Base-by-base conservation (phyloP, 805 yeast species). In the Candida berthetii region DNA sequence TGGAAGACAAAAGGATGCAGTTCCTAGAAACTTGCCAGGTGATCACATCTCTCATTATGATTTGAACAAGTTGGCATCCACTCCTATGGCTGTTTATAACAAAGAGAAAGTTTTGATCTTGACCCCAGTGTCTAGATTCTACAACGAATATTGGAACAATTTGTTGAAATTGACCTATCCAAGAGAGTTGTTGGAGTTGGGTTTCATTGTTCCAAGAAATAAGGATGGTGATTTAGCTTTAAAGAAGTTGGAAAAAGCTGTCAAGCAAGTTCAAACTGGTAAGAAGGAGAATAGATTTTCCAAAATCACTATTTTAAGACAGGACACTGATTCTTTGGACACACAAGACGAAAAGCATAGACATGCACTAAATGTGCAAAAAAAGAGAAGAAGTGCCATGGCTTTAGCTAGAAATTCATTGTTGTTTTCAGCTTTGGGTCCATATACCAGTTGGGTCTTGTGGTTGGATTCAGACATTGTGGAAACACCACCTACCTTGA, bases 391-490 rank as follows among this genome's bases (percentile, higher is more conserved):
- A 51, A 62, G 85, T 5, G 80, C 81, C 55, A 91, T 93, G 98
- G 95, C 97, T 2, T 68, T 88, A 49, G 96, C 98, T 3, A 74
- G 99, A 60, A 93, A 93, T 68, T 89, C 96, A 32, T 68, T 93
- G 43, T 71, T 93, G 38, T 88, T 89, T 65, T 85, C 97, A 9
- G 80, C 97, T 1, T 68, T 93, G 37, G 85, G 89, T 3, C 95
- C 97, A 17, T 77, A 84, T 51, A 89, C 95, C 2, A 79, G 95
- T 18, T 93, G 99, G 99, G 85, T 91, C 16, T 68, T 93, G 39
- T 93, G 99, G 99, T 69, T 93, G 50, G 99, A 93, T 63, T 82
- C 96, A 3, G 99, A 93, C 64, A 82, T 93, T 35, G 75, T 90
- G 28, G 99, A 93, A 64, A 78, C 96, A 5, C 96, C 96, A 15